Evolutionary conservation across 371 early-diverging fungal genomes (phyloP).

Genomic region (Apophysomyces variabilis): DNA sequence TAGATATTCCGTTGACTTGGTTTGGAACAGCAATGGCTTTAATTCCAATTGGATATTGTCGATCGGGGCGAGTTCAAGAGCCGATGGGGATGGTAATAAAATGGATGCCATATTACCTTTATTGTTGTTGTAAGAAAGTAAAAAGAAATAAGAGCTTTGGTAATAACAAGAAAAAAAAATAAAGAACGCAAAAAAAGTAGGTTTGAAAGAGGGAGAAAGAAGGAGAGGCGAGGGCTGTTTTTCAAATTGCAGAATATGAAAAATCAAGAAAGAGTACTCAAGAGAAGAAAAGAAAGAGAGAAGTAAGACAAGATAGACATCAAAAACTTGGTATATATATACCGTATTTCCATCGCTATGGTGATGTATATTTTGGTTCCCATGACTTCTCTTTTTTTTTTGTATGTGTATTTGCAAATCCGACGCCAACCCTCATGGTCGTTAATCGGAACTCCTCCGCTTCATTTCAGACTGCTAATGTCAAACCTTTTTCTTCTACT

Average conservation of each 20-base stretch:
- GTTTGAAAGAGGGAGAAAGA: background rate
- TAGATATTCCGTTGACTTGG: background rate
- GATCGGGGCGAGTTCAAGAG: background rate
- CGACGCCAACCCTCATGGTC: constrained; percentile 3
- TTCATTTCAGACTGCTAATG: constrained; percentile 2
- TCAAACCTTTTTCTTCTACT: background rate
- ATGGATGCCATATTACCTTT: background rate
- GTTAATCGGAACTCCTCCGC: background rate
- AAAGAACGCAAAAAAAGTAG: background rate
- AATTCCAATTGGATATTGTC: background rate
- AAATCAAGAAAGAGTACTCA: too few relatives aligned
- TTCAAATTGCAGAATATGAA: background rate
- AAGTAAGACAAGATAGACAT: too few relatives aligned
- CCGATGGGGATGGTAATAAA: constrained; percentile 24
- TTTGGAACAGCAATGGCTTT: background rate
- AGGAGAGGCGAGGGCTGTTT: background rate
- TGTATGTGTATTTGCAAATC: background rate
- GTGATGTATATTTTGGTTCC: background rate
- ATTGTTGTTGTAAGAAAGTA: background rate
- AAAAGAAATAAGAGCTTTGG: background rate
- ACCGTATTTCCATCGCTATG: too few relatives aligned
- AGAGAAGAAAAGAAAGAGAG: too few relatives aligned
- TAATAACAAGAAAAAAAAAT: background rate
- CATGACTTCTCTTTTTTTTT: constrained; percentile 3
- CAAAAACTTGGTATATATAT: too few relatives aligned